Conservation (phyloP, 495 filamentous ascomycete species). For the Neurospora intermedia region DNA sequence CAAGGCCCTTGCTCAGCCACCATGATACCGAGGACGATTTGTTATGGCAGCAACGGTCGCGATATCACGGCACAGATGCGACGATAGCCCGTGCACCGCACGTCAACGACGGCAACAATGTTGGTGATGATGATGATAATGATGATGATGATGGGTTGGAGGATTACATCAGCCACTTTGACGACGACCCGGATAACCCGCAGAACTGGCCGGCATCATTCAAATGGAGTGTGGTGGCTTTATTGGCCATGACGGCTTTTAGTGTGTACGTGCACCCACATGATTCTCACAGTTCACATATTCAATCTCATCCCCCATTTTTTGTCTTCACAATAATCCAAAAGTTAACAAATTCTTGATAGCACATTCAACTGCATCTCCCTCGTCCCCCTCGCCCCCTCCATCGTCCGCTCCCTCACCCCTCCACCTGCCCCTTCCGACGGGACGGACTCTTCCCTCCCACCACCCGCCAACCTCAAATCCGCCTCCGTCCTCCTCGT, state of each 20-base stretch:
- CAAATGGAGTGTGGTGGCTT: constrained; percentile 36
- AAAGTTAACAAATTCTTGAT: no score
- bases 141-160: constrained; percentile 17
- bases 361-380: constrained; percentile 40
- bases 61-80: background rate
- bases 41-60: background rate
- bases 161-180: constrained; percentile 28
- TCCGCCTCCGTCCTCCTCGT: constrained; percentile 43
- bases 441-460: no score
- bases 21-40: background rate
- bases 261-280: constrained; percentile 32
- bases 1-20: background rate
- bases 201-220: constrained; percentile 40
- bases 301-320: no score
- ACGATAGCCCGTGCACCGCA: background rate
- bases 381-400: constrained; percentile 40
- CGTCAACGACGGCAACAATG: background rate
- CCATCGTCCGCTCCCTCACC: constrained; percentile 39
- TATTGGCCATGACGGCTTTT: constrained; percentile 42
- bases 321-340: no score
- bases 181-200: constrained; percentile 43
- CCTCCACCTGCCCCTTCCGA: constrained; percentile 6
- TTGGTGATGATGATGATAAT: constrained; percentile 3
- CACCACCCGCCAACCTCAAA: constrained; percentile 5
- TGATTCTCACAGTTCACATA: no score